Evolutionary conservation across 2,329 filamentous ascomycete genomes (phyloP), one percentile per base, ranked within the genome.

Genomic region (Aspergillus tanneri): DNA sequence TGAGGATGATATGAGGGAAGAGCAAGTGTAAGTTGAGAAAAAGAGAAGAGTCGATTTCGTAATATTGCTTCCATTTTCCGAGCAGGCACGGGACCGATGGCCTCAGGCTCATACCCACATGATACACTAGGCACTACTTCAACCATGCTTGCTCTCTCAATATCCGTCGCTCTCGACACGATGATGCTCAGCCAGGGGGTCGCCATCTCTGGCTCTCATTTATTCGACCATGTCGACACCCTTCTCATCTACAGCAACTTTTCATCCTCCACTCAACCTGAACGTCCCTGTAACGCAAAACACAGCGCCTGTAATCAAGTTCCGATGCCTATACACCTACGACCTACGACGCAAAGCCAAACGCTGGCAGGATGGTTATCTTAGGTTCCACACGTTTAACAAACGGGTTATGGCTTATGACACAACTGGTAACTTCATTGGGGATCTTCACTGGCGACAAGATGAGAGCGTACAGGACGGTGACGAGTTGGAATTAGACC

Each of bases 351-450:
- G 88, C 47, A 96, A 96, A 72, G 85, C 89, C 59, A 96, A 96
- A 67, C 79, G 88, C 52, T 96, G 91, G 91, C 89, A 95, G 62
- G 91, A 96, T 84, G 91, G 92, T 27, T 84, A 84, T 43, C 80
- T 96, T 52, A 87, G 86, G 55, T 95, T 86, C 56, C 91, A 96
- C 64, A 86, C 87, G 0, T 96, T 95, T 80, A 96, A 96, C 73
- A 88, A 85, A 64, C 84, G 89, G 4, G 76, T 93, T 50, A 95
- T 96, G 88, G 88, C 95, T 5, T 92, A 93, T 60, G 90, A 96
- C 66, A 84, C 88, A 38, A 76, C 81, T 2, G 83, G 87, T 0
- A 89, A 91, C 65, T 89, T 86, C 56, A 79, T 96, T 22, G 91
- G 90, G 3, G 91, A 96, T 66, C 82, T 84, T 24, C 89, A 96